Conservation (phyloP, 768 basidiomycete species). For the Agaricus sinodeliciosus region DNA sequence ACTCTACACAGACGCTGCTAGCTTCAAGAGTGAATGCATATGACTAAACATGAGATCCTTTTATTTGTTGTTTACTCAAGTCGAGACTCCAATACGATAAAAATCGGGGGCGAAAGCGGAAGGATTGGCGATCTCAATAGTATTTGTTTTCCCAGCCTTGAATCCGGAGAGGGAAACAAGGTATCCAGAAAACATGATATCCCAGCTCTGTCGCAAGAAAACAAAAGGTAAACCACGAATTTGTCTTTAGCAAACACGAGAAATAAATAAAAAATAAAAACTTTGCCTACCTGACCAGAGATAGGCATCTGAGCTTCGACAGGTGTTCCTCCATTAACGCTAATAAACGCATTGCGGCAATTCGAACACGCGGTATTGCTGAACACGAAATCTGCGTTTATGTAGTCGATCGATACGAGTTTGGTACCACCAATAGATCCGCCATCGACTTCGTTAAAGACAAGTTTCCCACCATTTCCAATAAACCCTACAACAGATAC, state of each 20-base stretch:
- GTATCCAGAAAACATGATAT: slow-evolving; percentile 35
- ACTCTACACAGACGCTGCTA: too few relatives aligned
- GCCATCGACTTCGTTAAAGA: slow-evolving; percentile 34
- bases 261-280: background rate
- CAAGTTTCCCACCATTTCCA: slow-evolving; percentile 37
- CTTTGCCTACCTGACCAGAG: slow-evolving; percentile 34
- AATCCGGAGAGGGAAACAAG: slow-evolving; percentile 36
- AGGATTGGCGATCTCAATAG: slow-evolving; percentile 37
- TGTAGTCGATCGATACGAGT: slow-evolving; percentile 38
- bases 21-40: too few relatives aligned
- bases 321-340: slow-evolving; percentile 36
- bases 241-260: too few relatives aligned
- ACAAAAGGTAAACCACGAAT: too few relatives aligned
- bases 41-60: too few relatives aligned
- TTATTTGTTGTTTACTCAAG: background rate
- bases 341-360: slow-evolving; percentile 39
- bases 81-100: slow-evolving; percentile 30
- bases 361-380: slow-evolving; percentile 41
- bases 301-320: slow-evolving; percentile 41
- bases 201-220: slow-evolving; percentile 31
- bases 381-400: slow-evolving; percentile 38
- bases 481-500: slow-evolving; percentile 34
- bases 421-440: slow-evolving; percentile 35
- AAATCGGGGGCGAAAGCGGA: slow-evolving; percentile 35
- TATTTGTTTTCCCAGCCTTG: slow-evolving; percentile 37